Conservation (phyloP, 2,329 filamentous ascomycete species). For the Paraphoma chrysanthemicola region DNA sequence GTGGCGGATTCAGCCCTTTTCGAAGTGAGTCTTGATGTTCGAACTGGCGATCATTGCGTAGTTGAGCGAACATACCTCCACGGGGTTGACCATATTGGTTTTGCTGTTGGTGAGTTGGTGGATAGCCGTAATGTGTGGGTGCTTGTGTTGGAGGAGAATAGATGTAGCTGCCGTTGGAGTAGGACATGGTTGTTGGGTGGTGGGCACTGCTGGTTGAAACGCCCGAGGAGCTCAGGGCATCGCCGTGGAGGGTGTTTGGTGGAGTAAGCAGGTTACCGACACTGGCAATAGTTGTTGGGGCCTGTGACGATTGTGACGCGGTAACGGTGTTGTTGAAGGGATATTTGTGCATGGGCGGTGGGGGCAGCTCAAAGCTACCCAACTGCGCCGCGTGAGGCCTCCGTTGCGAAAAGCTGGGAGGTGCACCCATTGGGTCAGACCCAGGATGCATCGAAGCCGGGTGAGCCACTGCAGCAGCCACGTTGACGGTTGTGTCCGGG, state of each 20-base stretch:
- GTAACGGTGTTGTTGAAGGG: constrained; percentile 49
- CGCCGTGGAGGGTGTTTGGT: constrained; percentile 64
- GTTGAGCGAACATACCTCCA: constrained; percentile 63
- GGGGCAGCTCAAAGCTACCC: constrained; percentile 70
- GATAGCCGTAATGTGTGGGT: constrained; percentile 62
- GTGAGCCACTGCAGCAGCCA: constrained; percentile 68
- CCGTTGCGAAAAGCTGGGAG: constrained; percentile 73
- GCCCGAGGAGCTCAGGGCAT: constrained; percentile 68
- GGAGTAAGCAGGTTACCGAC: constrained; percentile 70
- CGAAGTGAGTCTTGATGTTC: constrained; percentile 65
- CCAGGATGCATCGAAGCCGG: constrained; percentile 68
- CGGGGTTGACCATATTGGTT: constrained; percentile 40
- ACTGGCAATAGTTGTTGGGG: constrained; percentile 57
- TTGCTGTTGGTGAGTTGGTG: constrained; percentile 45
- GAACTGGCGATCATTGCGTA: constrained; percentile 59
- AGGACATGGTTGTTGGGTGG: constrained; percentile 62
- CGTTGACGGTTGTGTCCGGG: constrained; percentile 59
- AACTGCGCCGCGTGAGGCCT: constrained; percentile 73
- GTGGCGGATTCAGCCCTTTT: constrained; percentile 70
- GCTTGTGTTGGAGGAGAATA: constrained; percentile 64
- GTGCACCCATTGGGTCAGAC: constrained; percentile 66
- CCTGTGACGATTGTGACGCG: constrained; percentile 55
- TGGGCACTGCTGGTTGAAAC: constrained; percentile 66
- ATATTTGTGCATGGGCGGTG: constrained; percentile 66
- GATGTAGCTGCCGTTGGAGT: constrained; percentile 70